A percentile compares a stretch with the other conserved stretches of the same genome.
These are phyloP conservation scores for Ophiostoma pallidulum DNA, from an alignment of 2,329 filamentous ascomycete genomes.

Conservation along the genomic window DNA sequence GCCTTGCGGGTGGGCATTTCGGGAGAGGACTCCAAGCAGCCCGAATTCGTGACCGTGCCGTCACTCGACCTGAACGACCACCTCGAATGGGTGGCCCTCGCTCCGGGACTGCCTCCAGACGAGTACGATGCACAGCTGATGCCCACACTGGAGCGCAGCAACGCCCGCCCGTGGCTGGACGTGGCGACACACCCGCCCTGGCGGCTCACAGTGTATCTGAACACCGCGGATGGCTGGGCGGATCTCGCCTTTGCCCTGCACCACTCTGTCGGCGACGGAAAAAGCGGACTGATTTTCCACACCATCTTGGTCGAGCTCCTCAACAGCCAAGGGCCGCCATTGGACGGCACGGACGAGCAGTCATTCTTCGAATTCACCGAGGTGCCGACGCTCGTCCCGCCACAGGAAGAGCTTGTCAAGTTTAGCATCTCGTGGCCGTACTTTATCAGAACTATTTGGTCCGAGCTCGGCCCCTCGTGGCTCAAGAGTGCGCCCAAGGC, in stretches of 20 bases:
- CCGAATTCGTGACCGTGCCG: conserved; percentile 35
- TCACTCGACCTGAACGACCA: conserved; percentile 35
- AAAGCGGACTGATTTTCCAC: conserved; percentile 40
- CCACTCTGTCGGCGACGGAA: conserved; percentile 44
- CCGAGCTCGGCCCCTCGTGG: conserved; percentile 30
- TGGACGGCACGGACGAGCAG: neutral
- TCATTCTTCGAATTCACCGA: conserved; percentile 24
- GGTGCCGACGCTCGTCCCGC: conserved; percentile 26
- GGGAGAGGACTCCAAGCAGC: conserved; percentile 32
- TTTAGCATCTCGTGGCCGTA: conserved; percentile 32
- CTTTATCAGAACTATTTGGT: conserved; percentile 32
- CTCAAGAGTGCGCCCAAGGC: conserved; percentile 18
- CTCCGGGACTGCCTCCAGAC: conserved; percentile 4
- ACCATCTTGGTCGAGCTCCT: conserved; percentile 35
- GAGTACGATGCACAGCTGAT: conserved; percentile 26
- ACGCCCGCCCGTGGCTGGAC: conserved; percentile 33
- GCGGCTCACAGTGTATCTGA: conserved; percentile 33
- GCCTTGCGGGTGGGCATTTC: conserved; percentile 40
- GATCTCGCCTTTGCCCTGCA: conserved; percentile 42
- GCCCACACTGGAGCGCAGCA: conserved; percentile 28
- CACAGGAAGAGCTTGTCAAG: conserved; percentile 33
- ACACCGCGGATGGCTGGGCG: conserved; percentile 19
- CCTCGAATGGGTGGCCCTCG: conserved; percentile 26
- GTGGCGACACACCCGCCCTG: conserved; percentile 35
- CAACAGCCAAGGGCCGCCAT: conserved; percentile 16